Evolutionary conservation across 2,329 filamentous ascomycete species (phyloP), one percentile per base, ranked within the genome.

Genomic region (Claviceps pazoutovae): DNA sequence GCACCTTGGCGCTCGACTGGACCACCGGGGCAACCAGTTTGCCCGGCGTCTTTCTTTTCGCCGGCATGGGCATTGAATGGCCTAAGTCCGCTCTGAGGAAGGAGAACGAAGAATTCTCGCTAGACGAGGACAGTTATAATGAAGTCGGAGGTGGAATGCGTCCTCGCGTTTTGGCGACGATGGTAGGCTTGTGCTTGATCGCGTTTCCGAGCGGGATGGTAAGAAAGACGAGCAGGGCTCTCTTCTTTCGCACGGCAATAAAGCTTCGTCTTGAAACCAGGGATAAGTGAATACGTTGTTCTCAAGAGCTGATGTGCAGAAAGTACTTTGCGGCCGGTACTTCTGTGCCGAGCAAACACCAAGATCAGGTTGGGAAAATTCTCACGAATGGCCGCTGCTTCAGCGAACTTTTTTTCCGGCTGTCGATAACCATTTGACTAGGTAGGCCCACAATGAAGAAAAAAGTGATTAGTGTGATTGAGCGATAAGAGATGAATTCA

Each of bases 31-130:
- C 68, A 53, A 75, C 77, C 60, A 83, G 70, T 67, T 75, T 76
- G 56, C 72, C 71, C 54, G 76, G 68, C 53, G 74, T 70, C 73
- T 81, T 83, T 63, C 79, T 71, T 66, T 80, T 83, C 45, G 78
- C 75, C 55, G 79, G 78, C 74, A 81, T 80, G 55, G 62, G 60
- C 59, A 61, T 64, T 54, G 53, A 41, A 50, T 26, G 41, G 16
- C 36, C 17, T 39, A 3, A 19, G 5, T 46, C 23, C 19, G 37
- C 44, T 11, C 11, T 49, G 16, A 46, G 9, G 38, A 11, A 37
- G 21, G 6, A n/a, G 7, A n/a, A 17, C 21, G 11, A 16, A 5
- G 8, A 6, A 48, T 48, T 6, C 21, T 26, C 19, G 11, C 34
- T 46, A 6, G 8, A 13, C 2, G 5, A 30, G 19, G 6, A 30